These are phyloP conservation scores for Bryoerythrophyllum caledonicum DNA, from an alignment of 225 moss, liverwort and hornwort genomes.

Conservation along the genomic window DNA sequence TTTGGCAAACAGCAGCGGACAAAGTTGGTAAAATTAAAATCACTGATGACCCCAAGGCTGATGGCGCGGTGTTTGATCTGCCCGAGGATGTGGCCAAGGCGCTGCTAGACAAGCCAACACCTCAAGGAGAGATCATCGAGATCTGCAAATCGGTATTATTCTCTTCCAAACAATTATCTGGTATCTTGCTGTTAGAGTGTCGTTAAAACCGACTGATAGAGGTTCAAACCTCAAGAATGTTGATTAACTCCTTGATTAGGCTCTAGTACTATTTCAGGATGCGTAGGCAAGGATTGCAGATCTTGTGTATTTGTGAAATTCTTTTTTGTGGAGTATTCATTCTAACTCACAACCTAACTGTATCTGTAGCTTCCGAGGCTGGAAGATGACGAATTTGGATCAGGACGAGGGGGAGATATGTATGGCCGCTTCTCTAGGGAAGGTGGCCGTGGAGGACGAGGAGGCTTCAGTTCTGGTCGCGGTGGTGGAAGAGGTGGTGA, in stretches of 20 bases:
- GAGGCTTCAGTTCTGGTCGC: constrained; percentile 47
- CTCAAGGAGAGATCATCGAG: constrained; percentile 67
- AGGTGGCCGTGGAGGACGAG: constrained; percentile 53
- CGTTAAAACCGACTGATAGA: background rate
- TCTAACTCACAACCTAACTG: background rate
- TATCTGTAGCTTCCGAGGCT: constrained; percentile 65
- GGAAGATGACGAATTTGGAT: constrained; percentile 57
- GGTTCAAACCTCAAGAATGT: background rate
- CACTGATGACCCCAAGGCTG: constrained; percentile 60
- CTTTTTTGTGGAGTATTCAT: background rate
- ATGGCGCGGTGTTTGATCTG: constrained; percentile 86
- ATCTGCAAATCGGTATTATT: constrained; percentile 64
- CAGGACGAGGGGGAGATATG: constrained; percentile 61
- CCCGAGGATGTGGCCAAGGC: constrained; percentile 80
- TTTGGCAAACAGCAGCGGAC: constrained; percentile 73
- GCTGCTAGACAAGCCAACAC: constrained; percentile 54
- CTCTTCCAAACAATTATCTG: background rate
- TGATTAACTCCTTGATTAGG: background rate
- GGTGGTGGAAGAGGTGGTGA: constrained; percentile 58
- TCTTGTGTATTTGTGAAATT: background rate
- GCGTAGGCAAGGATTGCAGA: background rate
- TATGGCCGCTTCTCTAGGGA: constrained; percentile 74
- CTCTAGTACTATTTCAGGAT: background rate
- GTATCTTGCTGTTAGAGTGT: background rate
- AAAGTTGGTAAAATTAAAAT: constrained; percentile 80